Evolutionary conservation across 2,329 filamentous ascomycete genomes (phyloP), one percentile per base, ranked within the genome.

Genomic region (Coleophoma crateriformis): DNA sequence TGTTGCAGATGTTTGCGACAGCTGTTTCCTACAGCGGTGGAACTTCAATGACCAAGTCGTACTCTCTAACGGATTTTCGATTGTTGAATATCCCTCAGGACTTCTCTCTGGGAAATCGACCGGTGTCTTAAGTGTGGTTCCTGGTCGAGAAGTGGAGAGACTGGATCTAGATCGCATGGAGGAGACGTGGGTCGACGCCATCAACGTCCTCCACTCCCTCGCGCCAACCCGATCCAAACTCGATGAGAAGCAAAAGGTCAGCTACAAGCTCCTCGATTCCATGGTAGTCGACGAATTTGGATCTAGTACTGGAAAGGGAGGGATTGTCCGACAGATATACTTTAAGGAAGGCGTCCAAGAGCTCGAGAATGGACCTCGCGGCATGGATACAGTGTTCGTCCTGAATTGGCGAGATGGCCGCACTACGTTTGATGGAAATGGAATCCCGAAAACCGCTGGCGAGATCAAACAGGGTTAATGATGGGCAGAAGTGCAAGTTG

Each of bases 251-350:
- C 67, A 72, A 27, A 62, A 82, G 48, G 78, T 79, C 49, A 76
- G 80, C 38, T 81, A 82, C 74, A 79, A 77, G 0, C 76, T 79
- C 7, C 76, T 78, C 2, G 78, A 53, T 69, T 73, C 45, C 70
- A 50, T 59, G 33, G 20, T 55, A 7, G 55, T 74, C 6, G 67
- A 69, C 12, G 76, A 46, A 51, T 45, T 37, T 42, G 6, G 52
- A 45, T 13, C 15, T 37, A 20, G 27, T 32, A 11, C 47, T 42
- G 15, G 41, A 45, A n/a, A 46, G 47, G 15, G 50, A 51, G 37
- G 51, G 10, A 47, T 47, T 7, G 56, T 64, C 3, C 50, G 56
- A 43, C 60, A 64, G 34, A 47, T 64, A 17, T 62, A 62, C 47
- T 53, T 61, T 22, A 54, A 45, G 12, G 50, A 54, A 35, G 56